These are phyloP conservation scores for Coniochaeta prunicola DNA, from an alignment of 2,329 filamentous ascomycete species.

Conservation along the genomic window DNA sequence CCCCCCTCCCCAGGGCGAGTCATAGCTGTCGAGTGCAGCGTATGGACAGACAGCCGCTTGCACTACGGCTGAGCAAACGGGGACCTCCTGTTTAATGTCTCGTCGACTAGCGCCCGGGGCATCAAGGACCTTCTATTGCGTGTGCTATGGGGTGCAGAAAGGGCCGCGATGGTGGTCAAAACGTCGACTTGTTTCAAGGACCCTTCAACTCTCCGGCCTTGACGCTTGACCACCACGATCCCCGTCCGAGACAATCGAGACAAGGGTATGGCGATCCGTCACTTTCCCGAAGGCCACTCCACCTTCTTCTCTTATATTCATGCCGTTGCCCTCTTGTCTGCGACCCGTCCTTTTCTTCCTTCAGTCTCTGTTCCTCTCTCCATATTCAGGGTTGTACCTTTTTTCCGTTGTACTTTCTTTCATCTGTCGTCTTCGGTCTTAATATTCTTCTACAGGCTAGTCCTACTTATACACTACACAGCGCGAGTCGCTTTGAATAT, in stretches of 20 bases:
- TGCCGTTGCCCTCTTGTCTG: slow-evolving; percentile 22
- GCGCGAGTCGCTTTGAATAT: slow-evolving; percentile 36
- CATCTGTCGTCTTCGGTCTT: slow-evolving; percentile 16
- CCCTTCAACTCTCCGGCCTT: slow-evolving; percentile 6
- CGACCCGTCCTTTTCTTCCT: not conserved
- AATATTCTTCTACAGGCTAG: slow-evolving; percentile 35
- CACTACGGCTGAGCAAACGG: not conserved
- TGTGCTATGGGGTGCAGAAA: slow-evolving; percentile 1
- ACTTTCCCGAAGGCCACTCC: slow-evolving; percentile 16
- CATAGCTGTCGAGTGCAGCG: not conserved
- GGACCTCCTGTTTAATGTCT: slow-evolving; percentile 3
- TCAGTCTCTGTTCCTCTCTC: not conserved
- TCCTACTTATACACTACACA: slow-evolving; percentile 29
- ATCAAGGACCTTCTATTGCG: not conserved
- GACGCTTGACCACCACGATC: slow-evolving; percentile 8
- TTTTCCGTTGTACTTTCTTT: slow-evolving; percentile 9
- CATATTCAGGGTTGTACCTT: not conserved
- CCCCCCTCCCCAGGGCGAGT: too few species aligned
- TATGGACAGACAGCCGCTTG: not conserved
- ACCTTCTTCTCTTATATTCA: slow-evolving; percentile 31
- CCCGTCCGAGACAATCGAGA: not conserved
- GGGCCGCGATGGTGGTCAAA: slow-evolving; percentile 12
- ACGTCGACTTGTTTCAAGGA: slow-evolving; percentile 20
- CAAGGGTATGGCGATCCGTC: slow-evolving; percentile 24
- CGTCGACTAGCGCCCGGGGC: not conserved